Evolutionary conservation across 257 asterid genomes (phyloP).

Genomic region (Nicotiana tomentosiformis): DNA sequence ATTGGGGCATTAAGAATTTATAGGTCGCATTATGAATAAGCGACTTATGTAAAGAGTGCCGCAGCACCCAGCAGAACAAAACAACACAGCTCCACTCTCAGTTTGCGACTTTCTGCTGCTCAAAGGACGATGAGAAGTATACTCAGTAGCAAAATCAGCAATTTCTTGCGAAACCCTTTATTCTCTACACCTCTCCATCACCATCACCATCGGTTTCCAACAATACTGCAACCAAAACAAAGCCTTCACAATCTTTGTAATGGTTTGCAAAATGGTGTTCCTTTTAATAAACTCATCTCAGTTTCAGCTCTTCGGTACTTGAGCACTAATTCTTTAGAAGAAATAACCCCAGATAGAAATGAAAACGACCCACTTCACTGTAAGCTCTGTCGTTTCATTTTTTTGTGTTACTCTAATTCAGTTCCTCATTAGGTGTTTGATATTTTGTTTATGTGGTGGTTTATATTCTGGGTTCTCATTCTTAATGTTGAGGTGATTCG

Average conservation of each 20-base stretch:
- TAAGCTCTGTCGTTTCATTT: neutral
- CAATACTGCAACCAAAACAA: neutral
- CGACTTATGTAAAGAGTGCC: neutral
- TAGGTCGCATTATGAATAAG: too few species aligned
- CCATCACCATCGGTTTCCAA: neutral
- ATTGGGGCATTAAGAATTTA: too few species aligned
- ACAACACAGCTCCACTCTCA: neutral
- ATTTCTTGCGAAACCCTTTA: neutral
- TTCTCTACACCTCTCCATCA: neutral
- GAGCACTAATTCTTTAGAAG: slow-evolving; percentile 10
- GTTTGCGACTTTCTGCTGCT: neutral
- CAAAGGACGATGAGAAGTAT: neutral
- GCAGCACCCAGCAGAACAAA: neutral
- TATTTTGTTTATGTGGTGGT: slow-evolving; percentile 18
- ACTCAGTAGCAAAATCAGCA: neutral
- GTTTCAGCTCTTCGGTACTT: neutral
- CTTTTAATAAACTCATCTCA: neutral
- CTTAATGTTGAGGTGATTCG: neutral
- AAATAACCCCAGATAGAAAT: slow-evolving; percentile 1
- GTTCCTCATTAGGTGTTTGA: slow-evolving; percentile 46
- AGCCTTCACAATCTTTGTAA: neutral
- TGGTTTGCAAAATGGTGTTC: neutral
- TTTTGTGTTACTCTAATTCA: neutral
- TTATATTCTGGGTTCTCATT: neutral
- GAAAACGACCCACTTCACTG: slow-evolving; percentile 12